Evolutionary conservation across 768 basidiomycete species (phyloP).

Genomic region (Serendipita vermifera): DNA sequence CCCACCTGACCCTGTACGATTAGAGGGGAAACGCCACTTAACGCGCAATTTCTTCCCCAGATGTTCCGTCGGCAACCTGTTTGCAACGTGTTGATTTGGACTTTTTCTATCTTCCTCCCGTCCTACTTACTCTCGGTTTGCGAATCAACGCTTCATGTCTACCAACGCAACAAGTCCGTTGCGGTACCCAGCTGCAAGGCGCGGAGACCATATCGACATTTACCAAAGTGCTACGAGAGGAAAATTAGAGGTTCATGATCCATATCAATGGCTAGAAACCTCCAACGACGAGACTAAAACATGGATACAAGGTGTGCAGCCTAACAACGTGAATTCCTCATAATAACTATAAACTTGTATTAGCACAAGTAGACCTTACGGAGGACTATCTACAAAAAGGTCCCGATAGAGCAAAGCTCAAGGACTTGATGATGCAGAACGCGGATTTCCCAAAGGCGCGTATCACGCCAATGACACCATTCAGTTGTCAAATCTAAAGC

Average conservation of each 20-base stretch:
- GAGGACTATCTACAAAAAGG: constrained; percentile 49
- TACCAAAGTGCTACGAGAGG: constrained; percentile 56
- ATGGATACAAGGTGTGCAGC: constrained; percentile 20
- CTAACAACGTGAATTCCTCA: too few relatives aligned
- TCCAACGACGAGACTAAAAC: constrained; percentile 47
- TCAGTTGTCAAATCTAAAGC: background rate
- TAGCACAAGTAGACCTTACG: constrained; percentile 47
- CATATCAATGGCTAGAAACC: constrained; percentile 64
- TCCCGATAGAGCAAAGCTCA: constrained; percentile 43
- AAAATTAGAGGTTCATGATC: constrained; percentile 50
- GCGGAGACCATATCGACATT: constrained; percentile 51
- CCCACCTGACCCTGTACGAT: too few relatives aligned
- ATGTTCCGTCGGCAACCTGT: too few relatives aligned
- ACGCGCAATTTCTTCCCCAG: too few relatives aligned
- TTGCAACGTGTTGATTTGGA: too few relatives aligned
- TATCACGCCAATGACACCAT: too few relatives aligned
- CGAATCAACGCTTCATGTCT: constrained; percentile 2
- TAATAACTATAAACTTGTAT: too few relatives aligned
- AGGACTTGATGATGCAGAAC: constrained; percentile 23
- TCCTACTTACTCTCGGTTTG: too few relatives aligned
- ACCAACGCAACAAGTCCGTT: constrained; percentile 21
- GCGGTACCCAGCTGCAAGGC: constrained; percentile 49
- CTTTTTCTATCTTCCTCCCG: too few relatives aligned
- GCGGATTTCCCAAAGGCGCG: background rate
- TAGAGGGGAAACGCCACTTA: too few relatives aligned